Evolutionary conservation across 352 stramenopile species (phyloP).

Genomic region (Globisporangium iwayamae): DNA sequence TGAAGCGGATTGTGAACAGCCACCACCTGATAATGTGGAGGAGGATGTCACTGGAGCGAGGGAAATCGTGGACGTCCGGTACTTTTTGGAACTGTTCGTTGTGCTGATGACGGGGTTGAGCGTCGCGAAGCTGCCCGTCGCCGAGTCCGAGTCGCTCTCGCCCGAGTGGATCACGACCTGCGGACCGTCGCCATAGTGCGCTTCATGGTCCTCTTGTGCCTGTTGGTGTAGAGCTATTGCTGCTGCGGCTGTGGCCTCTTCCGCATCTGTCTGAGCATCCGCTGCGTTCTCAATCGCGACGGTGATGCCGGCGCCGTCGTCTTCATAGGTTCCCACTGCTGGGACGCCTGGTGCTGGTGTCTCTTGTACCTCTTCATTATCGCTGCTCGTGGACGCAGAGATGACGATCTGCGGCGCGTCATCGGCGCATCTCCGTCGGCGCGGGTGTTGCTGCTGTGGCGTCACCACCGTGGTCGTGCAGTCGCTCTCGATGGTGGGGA

Average conservation of each 20-base stretch:
- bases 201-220: constrained; percentile 4
- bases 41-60: neutral
- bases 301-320: constrained; percentile 44
- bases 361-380: neutral
- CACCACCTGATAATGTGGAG: neutral
- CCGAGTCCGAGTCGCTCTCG: constrained; percentile 55
- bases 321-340: constrained; percentile 5
- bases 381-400: neutral
- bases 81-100: neutral
- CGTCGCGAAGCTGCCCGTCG: constrained; percentile 52
- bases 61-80: constrained; percentile 6
- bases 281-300: constrained; percentile 35
- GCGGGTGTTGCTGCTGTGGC: neutral
- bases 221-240: neutral
- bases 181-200: constrained; percentile 28
- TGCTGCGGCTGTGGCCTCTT: neutral
- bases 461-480: neutral
- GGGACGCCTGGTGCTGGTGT: neutral
- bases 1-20: neutral
- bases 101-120: constrained; percentile 57
- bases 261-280: neutral
- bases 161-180: constrained; percentile 76
- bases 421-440: constrained; percentile 1
- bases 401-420: constrained; percentile 15
- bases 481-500: constrained; percentile 7